These are phyloP conservation scores for Beauveria caledonica DNA, from an alignment of 2,329 filamentous ascomycete species.

Conservation along the genomic window DNA sequence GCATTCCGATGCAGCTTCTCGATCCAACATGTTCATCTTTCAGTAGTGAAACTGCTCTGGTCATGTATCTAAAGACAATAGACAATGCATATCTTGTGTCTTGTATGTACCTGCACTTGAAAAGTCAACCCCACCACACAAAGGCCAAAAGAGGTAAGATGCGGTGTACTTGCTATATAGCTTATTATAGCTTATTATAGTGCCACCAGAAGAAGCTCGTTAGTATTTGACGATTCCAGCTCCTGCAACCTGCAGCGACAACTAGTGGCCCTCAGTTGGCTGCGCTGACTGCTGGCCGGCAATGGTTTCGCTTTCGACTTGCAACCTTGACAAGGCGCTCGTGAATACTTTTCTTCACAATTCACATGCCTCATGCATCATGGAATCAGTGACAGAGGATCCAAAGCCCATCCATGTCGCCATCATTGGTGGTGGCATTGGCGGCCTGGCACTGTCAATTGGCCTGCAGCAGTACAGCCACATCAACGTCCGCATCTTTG, in stretches of 20 bases:
- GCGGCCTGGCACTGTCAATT: constrained; percentile 36
- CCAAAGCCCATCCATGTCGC: constrained; percentile 21
- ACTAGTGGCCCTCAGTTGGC: not conserved
- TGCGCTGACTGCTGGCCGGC: too few species aligned
- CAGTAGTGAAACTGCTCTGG: too few species aligned
- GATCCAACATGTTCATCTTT: too few species aligned
- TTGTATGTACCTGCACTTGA: not conserved
- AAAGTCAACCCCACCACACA: not conserved
- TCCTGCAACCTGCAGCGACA: too few species aligned
- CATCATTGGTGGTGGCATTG: constrained; percentile 42
- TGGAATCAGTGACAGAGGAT: not conserved
- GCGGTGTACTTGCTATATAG: too few species aligned
- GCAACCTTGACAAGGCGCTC: not conserved
- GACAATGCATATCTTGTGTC: too few species aligned
- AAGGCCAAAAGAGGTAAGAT: too few species aligned
- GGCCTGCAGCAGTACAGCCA: constrained; percentile 28
- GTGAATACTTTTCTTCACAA: not conserved
- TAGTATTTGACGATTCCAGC: too few species aligned
- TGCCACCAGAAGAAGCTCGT: not conserved
- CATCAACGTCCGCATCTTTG: constrained; percentile 22
- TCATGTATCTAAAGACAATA: too few species aligned
- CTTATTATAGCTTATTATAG: not conserved
- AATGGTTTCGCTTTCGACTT: not conserved
- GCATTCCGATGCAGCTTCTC: too few species aligned
- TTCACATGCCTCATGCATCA: not conserved